Evolutionary conservation across 1,284 basidiomycete species (phyloP).

Genomic region (Sphaerobolus stellatus): DNA sequence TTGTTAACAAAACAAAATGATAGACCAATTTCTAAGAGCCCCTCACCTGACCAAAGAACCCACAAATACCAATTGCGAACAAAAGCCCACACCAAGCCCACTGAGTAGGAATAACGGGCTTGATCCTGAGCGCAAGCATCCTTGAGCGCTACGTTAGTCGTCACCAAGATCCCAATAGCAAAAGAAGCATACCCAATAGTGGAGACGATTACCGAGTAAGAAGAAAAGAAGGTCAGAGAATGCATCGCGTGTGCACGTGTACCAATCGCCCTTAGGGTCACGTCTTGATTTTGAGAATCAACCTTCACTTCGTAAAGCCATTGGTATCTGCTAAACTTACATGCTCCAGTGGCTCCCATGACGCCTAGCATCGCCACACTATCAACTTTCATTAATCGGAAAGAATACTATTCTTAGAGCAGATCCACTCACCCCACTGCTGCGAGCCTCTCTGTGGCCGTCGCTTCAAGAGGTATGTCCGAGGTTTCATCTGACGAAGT

Average conservation of each 20-base stretch:
- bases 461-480: slow-evolving; percentile 18
- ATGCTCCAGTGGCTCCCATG: slow-evolving; percentile 25
- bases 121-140: slow-evolving; percentile 42
- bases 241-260: slow-evolving; percentile 43
- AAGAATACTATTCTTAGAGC: not conserved
- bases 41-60: slow-evolving; percentile 56
- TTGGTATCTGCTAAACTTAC: slow-evolving; percentile 1
- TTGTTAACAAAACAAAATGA: not conserved
- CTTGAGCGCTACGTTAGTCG: slow-evolving; percentile 27
- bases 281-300: slow-evolving; percentile 28
- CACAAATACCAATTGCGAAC: slow-evolving; percentile 52
- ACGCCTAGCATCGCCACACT: slow-evolving; percentile 27
- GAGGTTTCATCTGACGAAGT: slow-evolving; percentile 11
- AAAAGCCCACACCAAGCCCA: slow-evolving; percentile 47
- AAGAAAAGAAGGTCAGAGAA: slow-evolving; percentile 42
- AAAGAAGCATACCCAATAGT: slow-evolving; percentile 22
- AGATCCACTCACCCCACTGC: slow-evolving; percentile 33
- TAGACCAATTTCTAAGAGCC: not conserved
- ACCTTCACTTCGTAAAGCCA: too few relatives aligned
- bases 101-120: slow-evolving; percentile 47
- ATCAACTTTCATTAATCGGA: not conserved
- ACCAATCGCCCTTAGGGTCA: slow-evolving; percentile 42
- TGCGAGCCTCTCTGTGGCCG: slow-evolving; percentile 36
- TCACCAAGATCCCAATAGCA: not conserved
- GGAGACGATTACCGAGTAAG: slow-evolving; percentile 38